Evolutionary conservation across 1,284 basidiomycete species (phyloP), one percentile per base, ranked within the genome.

Genomic region (Sanghuangporus weigelae): DNA sequence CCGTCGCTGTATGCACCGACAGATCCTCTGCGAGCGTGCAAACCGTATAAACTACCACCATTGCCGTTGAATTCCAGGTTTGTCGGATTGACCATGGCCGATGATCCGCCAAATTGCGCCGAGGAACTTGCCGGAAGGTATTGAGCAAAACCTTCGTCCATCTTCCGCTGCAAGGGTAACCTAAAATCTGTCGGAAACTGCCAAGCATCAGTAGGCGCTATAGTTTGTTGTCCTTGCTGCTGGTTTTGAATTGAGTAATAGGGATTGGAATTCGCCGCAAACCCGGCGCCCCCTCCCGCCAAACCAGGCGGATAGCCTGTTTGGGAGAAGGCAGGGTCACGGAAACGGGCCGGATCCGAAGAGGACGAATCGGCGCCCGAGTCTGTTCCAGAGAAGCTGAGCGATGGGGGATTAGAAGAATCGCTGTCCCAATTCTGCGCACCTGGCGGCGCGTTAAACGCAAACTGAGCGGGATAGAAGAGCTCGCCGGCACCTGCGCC

Each of bases 311-410:
- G 31, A 49, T 54, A 63, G 10, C 40, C 53, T 12, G 55, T 4
- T 11, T 59, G 63, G 5, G 54, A n/a, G 7, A 64, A 14, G 12
- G 58, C 63, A 6, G 54, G 10, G 42, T 60, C 40, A 23, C 58
- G 38, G 12, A 56, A 60, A 14, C 58, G 63, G 11, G 63, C 40
- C 12, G 57, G 16, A 26, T 63, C 65, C 35, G 61, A 38, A n/a
- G 64, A 59, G 3, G 63, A 51, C 16, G 57, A 54, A 31, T 65
- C 64, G 48, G 42, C 54, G 16, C 64, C 64, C 35, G 64, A 65
- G 56, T 65, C 64, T 55, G 60, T 65, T 21, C 49, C 48, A 49
- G 64, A 65, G n/a, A 65, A 55, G 26, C 53, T 62, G 54, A 65
- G 57, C 48, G 64, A 54, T 19, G 60, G 64, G 35, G 60, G n/a